phyloP scores from a whole-genome alignment of 371 early-diverging fungal genomes.

The Nematocida minor region DNA sequence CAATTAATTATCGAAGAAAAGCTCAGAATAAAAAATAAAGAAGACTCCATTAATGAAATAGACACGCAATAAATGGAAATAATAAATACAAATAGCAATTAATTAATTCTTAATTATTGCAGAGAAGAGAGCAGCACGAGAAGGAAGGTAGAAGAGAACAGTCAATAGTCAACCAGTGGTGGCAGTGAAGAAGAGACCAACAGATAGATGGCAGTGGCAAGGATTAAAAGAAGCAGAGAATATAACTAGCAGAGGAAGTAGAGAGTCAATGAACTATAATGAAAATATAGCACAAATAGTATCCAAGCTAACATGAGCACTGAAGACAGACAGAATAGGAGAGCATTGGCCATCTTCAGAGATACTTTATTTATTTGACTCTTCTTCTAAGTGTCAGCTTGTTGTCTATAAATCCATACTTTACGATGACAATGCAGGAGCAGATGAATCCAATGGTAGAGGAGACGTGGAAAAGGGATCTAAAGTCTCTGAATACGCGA shows the following conservation, averaged over 20 bases:
- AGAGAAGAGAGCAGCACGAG: too few relatives aligned
- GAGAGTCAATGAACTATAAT: not conserved
- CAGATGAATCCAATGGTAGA: constrained; percentile 31
- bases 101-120: too few relatives aligned
- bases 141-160: too few relatives aligned
- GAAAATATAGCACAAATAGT: not conserved
- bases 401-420: constrained; percentile 30
- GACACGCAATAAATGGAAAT: too few relatives aligned
- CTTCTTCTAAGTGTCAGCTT: not conserved
- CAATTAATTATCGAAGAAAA: too few relatives aligned
- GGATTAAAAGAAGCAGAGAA: too few relatives aligned
- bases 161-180: too few relatives aligned
- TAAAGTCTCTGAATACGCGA: constrained; percentile 13
- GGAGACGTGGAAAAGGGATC: constrained; percentile 39
- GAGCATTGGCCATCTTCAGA: not conserved
- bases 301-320: not conserved
- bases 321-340: not conserved
- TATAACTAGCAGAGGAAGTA: not conserved
- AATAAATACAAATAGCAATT: too few relatives aligned
- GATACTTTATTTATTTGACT: not conserved
- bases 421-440: constrained; percentile 23
- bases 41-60: too few relatives aligned
- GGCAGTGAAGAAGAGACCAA: too few relatives aligned
- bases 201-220: too few relatives aligned
- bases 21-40: too few relatives aligned